Evolutionary conservation across 2,329 filamentous ascomycete species (phyloP), one percentile per base, ranked within the genome.

Genomic region (Pezicula radicicola): DNA sequence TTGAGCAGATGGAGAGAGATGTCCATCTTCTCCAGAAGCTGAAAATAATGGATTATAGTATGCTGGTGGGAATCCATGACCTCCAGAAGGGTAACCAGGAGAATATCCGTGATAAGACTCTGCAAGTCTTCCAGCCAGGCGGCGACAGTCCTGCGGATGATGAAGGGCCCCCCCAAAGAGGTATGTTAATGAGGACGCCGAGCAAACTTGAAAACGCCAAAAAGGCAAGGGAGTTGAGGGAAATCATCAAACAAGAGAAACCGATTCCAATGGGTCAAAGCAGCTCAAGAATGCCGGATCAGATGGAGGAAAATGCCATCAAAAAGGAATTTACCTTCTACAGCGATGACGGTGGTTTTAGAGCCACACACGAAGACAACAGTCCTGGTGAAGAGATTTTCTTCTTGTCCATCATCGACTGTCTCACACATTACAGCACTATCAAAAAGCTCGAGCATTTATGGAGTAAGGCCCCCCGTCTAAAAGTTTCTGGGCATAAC

Each of bases 41-140:
- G 41, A 88, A 96, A 63, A 97, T 99, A 63, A 99, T 99, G 94
- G 94, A 99, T 70, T 99, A 99, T 71, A 97, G 93, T 9, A 81
- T 99, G 55, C 79, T 99, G 36, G 85, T 99, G 50, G 94, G 94
- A 46, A 94, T 97, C 47, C 94, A 99, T 67, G 94, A 99, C 67
- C 70, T 95, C 18, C 83, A 84, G 50, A 87, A 89, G 60, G 94
- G 94, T 28, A 99, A 99, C 66, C 91, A 97, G 62, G 94, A 99
- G 68, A 96, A 97, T 51, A 76, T 99, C 43, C 88, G 85, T 25
- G 84, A 80, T 72, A 96, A 95, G 75, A 97, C 92, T 0, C 74
- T 99, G 47, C 87, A 94, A 67, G 91, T 97, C 3, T 97, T 97
- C 71, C 92, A 95, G 67, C 93, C 93, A 4, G 91, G 90, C 16